Conservation (phyloP, 441 rosid genomes). For the Erysimum cheiri region DNA sequence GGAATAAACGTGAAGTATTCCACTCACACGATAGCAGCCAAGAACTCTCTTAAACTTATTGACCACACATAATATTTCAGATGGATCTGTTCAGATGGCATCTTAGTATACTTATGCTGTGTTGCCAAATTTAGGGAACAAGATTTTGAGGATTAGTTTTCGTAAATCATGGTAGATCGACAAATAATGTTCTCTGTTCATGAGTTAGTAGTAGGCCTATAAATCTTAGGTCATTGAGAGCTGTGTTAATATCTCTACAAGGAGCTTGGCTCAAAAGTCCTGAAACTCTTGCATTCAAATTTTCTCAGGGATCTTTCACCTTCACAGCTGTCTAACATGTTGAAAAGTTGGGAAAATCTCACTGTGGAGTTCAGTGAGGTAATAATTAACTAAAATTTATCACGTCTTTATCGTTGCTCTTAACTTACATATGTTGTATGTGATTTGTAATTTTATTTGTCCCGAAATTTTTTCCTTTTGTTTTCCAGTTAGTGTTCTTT, state of each 20-base stretch:
- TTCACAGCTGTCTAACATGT: constrained; percentile 53
- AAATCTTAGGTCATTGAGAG: constrained; percentile 15
- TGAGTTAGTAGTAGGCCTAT: constrained; percentile 12
- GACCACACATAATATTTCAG: neutral
- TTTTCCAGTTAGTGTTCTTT: constrained; percentile 26
- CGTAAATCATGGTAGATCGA: constrained; percentile 24
- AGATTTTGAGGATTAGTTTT: constrained; percentile 24
- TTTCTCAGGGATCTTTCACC: constrained; percentile 78
- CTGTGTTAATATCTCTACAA: constrained; percentile 24
- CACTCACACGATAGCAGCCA: constrained; percentile 16
- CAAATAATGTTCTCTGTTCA: constrained; percentile 5
- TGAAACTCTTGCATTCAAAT: constrained; percentile 41
- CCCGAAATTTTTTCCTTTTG: neutral
- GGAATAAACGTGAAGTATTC: constrained; percentile 19
- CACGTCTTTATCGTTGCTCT: neutral
- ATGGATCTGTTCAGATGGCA: constrained; percentile 27
- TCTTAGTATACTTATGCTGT: constrained; percentile 13
- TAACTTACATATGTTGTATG: constrained; percentile 23
- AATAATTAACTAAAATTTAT: constrained; percentile 30
- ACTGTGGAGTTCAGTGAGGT: constrained; percentile 66
- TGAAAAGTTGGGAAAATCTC: constrained; percentile 74
- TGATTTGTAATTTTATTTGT: constrained; percentile 2
- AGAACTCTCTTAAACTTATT: constrained; percentile 18
- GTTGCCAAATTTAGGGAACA: constrained; percentile 16
- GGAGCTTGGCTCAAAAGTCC: constrained; percentile 33